Conservation (phyloP, 306 rosid genomes). For the Cucumis melo region DNA sequence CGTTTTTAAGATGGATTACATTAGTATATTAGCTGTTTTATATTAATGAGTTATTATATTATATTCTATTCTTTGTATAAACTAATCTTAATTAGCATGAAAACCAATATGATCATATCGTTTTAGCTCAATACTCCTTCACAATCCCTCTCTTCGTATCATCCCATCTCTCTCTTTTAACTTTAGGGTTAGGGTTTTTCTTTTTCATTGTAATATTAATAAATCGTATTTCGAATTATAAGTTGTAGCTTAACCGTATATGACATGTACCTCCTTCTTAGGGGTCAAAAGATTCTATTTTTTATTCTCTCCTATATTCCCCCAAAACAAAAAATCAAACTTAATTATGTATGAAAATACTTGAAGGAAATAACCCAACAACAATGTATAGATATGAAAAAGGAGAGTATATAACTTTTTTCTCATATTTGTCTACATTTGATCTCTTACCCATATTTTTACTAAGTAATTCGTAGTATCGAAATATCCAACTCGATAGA, state of each 20-base stretch:
- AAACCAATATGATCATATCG: background rate
- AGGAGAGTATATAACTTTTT: no score
- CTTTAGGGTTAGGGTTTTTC: conserved; percentile 3
- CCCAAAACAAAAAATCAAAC: no score
- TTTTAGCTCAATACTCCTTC: background rate
- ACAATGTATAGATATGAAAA: no score
- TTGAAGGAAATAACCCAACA: no score
- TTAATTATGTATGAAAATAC: no score
- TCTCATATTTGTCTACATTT: background rate
- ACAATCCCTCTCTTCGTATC: background rate
- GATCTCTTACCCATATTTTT: background rate
- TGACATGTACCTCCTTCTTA: no score
- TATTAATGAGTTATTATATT: background rate
- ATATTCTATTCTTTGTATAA: background rate
- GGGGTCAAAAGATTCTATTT: no score
- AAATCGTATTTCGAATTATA: background rate
- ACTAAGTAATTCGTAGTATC: background rate
- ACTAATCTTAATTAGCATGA: background rate
- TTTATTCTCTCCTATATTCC: no score
- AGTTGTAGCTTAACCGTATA: no score
- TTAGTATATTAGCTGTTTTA: background rate
- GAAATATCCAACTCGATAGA: background rate
- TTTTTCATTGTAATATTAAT: background rate
- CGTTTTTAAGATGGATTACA: background rate
- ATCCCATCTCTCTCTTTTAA: background rate